Percentiles rank a stretch among this genome's conserved stretches.
Evolutionary conservation across 2,329 filamentous ascomycete species (phyloP).

Genomic region (Hymenoscyphus albidus): DNA sequence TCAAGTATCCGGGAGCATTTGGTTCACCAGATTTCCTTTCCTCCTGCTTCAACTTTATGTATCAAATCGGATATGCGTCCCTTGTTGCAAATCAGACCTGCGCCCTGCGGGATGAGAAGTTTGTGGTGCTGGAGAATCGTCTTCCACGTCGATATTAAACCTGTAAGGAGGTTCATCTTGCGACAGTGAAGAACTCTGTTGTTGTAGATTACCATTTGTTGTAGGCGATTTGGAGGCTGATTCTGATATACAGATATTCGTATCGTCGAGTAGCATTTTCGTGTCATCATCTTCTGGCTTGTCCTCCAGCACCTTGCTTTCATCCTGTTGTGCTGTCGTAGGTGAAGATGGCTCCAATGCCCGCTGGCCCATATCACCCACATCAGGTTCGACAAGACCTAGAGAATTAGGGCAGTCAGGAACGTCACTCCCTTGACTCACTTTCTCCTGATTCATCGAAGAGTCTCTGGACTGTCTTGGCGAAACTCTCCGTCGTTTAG

Average conservation of each 20-base stretch:
- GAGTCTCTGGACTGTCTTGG: background rate
- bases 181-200: background rate
- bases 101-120: background rate
- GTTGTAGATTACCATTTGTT: background rate
- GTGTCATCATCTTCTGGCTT: background rate
- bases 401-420: background rate
- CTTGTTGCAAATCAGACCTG: background rate
- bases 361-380: background rate
- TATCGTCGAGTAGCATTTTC: background rate
- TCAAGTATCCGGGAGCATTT: too few species aligned
- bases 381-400: background rate
- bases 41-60: too few species aligned
- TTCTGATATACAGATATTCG: background rate
- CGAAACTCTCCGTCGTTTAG: background rate
- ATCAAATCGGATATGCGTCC: background rate
- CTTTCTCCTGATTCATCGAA: background rate
- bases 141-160: background rate
- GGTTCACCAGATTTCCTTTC: too few species aligned
- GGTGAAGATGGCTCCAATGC: background rate
- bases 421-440: background rate
- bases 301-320: background rate
- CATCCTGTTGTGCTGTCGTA: background rate
- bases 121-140: background rate
- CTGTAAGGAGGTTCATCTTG: background rate
- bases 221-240: background rate